These are phyloP conservation scores for Hypomontagnella submonticulosa DNA, from an alignment of 495 filamentous ascomycete species.

Conservation along the genomic window DNA sequence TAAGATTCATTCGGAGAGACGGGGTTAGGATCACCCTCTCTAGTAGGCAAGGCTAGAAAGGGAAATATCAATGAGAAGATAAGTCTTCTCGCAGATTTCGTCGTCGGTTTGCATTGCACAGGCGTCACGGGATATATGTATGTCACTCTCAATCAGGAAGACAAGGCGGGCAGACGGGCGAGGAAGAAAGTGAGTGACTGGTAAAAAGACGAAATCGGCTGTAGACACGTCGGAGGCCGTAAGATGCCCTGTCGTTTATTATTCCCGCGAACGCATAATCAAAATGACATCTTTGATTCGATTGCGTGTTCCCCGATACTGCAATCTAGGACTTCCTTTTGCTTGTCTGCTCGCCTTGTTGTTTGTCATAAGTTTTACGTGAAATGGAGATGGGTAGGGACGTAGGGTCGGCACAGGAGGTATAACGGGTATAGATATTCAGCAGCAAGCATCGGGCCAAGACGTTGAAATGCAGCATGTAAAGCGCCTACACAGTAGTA, in stretches of 20 bases:
- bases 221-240: constrained; percentile 6
- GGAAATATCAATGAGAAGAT: constrained; percentile 9
- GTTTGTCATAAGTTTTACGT: background rate
- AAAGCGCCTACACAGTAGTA: background rate
- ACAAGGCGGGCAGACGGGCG: constrained; percentile 12
- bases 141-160: constrained; percentile 30
- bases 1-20: background rate
- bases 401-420: too few species aligned
- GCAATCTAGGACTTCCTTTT: too few species aligned
- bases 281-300: constrained; percentile 18
- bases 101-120: constrained; percentile 43
- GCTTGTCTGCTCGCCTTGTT: too few species aligned
- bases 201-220: constrained; percentile 18
- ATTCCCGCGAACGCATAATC: constrained; percentile 9
- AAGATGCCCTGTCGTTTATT: constrained; percentile 1
- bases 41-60: constrained; percentile 1
- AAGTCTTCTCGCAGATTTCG: constrained; percentile 9
- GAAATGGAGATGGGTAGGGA: background rate
- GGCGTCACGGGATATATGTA: constrained; percentile 45
- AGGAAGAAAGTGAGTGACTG: constrained; percentile 14
- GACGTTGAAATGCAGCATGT: background rate
- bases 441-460: constrained; percentile 6
- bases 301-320: background rate
- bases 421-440: background rate
- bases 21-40: background rate